Percentiles rank a stretch among this genome's conserved stretches.
Conservation (phyloP, 805 yeast genomes). For the Lipomyces sp. region DNA sequence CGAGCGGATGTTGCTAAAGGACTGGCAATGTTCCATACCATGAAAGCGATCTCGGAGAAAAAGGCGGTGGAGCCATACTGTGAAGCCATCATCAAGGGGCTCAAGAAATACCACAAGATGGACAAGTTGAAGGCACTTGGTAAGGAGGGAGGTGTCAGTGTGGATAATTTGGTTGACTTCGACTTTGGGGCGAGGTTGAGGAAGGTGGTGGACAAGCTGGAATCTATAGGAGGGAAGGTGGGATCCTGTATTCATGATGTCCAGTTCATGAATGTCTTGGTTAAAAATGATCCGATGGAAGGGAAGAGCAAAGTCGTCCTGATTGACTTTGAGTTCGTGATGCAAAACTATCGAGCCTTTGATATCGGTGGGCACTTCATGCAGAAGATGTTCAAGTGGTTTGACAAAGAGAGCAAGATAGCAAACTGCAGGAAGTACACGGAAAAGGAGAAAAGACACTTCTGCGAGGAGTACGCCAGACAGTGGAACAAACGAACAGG, state of each 20-base stretch:
- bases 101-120: conserved; percentile 1
- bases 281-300: neutral
- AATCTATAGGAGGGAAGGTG: neutral
- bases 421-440: neutral
- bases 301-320: conserved; percentile 1
- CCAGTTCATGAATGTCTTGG: conserved; percentile 1
- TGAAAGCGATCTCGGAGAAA: neutral
- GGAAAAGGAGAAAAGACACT: conserved; percentile 1
- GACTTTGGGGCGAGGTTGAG: neutral
- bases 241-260: neutral
- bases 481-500: neutral
- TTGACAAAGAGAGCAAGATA: conserved; percentile 1
- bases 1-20: conserved; percentile 3
- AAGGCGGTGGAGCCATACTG: conserved; percentile 1
- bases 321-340: conserved; percentile 4
- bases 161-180: neutral
- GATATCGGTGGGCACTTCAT: conserved; percentile 4
- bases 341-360: conserved; percentile 1
- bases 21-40: neutral
- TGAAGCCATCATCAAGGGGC: conserved; percentile 3
- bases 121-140: conserved; percentile 5
- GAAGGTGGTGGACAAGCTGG: conserved; percentile 4
- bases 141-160: conserved; percentile 1
- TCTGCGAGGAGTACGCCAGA: conserved; percentile 3
- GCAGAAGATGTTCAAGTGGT: conserved; percentile 3